These are phyloP conservation scores for Saccharomyces hybrid DNA, from an alignment of 1,139 yeast genomes.

Conservation along the genomic window DNA sequence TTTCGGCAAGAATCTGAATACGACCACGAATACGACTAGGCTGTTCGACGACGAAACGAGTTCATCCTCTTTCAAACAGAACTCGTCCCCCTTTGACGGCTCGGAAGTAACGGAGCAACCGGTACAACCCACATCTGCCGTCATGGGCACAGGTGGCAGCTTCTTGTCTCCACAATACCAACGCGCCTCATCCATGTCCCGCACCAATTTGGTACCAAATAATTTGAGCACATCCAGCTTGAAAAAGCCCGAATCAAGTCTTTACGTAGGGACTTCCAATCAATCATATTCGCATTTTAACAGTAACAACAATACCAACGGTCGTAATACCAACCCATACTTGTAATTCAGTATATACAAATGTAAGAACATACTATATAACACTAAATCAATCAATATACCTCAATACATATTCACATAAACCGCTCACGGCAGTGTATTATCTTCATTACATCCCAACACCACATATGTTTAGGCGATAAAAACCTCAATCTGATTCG, in stretches of 20 bases:
- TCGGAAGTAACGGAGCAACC: slow-evolving; percentile 15
- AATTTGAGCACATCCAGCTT: slow-evolving; percentile 5
- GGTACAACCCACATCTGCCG: slow-evolving; percentile 34
- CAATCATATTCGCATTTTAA: slow-evolving; percentile 17
- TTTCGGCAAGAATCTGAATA: slow-evolving; percentile 15
- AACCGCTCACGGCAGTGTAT: background rate
- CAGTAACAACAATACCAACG: slow-evolving; percentile 1
- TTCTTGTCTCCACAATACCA: slow-evolving; percentile 1
- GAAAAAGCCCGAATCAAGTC: slow-evolving; percentile 28
- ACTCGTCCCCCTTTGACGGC: slow-evolving; percentile 4
- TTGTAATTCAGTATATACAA: slow-evolving; percentile 4
- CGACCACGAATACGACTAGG: slow-evolving; percentile 8
- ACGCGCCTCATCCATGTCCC: slow-evolving; percentile 1
- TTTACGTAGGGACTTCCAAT: slow-evolving; percentile 13
- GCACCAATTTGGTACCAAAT: slow-evolving; percentile 1
- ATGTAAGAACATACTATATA: background rate
- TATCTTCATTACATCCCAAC: background rate
- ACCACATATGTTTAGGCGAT: background rate
- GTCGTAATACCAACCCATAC: slow-evolving; percentile 5
- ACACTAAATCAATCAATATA: background rate
- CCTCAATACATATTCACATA: background rate
- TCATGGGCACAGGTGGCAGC: slow-evolving; percentile 11
- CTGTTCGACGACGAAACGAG: slow-evolving; percentile 27
- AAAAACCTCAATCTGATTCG: background rate
- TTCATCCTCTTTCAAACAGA: slow-evolving; percentile 18